Percentiles rank a stretch among this genome's conserved stretches.
phyloP scores from a whole-genome alignment of 768 basidiomycete genomes.

The Podaxis sp. region DNA sequence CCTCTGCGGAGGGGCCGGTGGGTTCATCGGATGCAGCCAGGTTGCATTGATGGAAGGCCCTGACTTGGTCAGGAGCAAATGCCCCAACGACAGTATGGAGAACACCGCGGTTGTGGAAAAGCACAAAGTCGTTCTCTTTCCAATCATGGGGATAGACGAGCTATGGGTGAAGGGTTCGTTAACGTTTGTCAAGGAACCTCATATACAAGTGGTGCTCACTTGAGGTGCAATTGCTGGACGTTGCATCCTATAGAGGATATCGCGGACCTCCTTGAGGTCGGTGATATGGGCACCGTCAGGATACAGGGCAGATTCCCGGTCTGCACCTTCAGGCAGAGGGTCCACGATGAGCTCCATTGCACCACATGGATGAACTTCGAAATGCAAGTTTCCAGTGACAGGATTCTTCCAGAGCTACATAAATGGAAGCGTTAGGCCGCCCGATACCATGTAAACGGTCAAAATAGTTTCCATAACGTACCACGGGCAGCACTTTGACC shows the following conservation, averaged over 20 bases:
- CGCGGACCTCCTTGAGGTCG: slow-evolving; percentile 68
- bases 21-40: slow-evolving; percentile 79
- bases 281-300: slow-evolving; percentile 79
- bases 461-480: slow-evolving; percentile 26
- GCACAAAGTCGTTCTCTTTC: slow-evolving; percentile 65
- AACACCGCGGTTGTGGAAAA: slow-evolving; percentile 86
- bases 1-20: slow-evolving; percentile 60
- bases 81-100: slow-evolving; percentile 80
- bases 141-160: slow-evolving; percentile 90
- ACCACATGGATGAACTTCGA: slow-evolving; percentile 88
- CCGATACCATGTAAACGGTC: neutral
- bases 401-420: slow-evolving; percentile 89
- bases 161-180: slow-evolving; percentile 23
- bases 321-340: slow-evolving; percentile 62
- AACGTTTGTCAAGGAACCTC: neutral
- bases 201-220: slow-evolving; percentile 30
- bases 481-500: slow-evolving; percentile 65
- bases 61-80: slow-evolving; percentile 61
- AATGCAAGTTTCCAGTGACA: slow-evolving; percentile 73
- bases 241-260: slow-evolving; percentile 80
- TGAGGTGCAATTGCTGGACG: slow-evolving; percentile 82
- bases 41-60: slow-evolving; percentile 84
- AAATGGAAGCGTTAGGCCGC: neutral
- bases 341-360: slow-evolving; percentile 61
- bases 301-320: slow-evolving; percentile 62